Conservation (phyloP, 805 yeast species). For the Clavispora phyllophila region DNA sequence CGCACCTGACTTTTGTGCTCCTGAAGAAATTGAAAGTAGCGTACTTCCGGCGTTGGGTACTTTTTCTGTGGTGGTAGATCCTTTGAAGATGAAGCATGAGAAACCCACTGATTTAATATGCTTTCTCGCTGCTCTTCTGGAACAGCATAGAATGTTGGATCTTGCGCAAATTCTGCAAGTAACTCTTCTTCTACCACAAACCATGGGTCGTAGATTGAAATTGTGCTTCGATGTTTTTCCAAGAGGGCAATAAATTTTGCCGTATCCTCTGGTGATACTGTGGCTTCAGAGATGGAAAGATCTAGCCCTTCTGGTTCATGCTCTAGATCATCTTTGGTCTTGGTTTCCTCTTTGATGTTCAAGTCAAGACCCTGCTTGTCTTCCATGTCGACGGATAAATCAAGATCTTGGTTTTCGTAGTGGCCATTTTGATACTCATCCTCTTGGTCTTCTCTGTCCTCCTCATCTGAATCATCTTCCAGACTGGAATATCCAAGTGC, state of each 20-base stretch:
- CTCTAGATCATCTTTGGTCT: slow-evolving; percentile 7
- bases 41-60: slow-evolving; percentile 21
- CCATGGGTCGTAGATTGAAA: slow-evolving; percentile 36
- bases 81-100: neutral
- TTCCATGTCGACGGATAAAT: neutral
- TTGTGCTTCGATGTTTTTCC: slow-evolving; percentile 18
- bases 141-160: slow-evolving; percentile 26
- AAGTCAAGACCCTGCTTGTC: slow-evolving; percentile 10
- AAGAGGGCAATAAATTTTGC: slow-evolving; percentile 22
- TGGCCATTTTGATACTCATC: no score
- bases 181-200: slow-evolving; percentile 33
- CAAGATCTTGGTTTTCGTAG: no score
- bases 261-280: slow-evolving; percentile 1
- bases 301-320: slow-evolving; percentile 5
- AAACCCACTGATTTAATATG: slow-evolving; percentile 12
- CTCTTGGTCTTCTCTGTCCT: neutral
- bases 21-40: slow-evolving; percentile 24
- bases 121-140: slow-evolving; percentile 12
- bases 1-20: slow-evolving; percentile 25
- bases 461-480: slow-evolving; percentile 1
- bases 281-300: slow-evolving; percentile 1
- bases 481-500: slow-evolving; percentile 6
- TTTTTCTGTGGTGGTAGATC: neutral
- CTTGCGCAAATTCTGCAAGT: slow-evolving; percentile 20
- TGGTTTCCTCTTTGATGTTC: neutral